Evolutionary conservation across 2,329 filamentous ascomycete species (phyloP).

Genomic region (Achaetomium macrosporum): DNA sequence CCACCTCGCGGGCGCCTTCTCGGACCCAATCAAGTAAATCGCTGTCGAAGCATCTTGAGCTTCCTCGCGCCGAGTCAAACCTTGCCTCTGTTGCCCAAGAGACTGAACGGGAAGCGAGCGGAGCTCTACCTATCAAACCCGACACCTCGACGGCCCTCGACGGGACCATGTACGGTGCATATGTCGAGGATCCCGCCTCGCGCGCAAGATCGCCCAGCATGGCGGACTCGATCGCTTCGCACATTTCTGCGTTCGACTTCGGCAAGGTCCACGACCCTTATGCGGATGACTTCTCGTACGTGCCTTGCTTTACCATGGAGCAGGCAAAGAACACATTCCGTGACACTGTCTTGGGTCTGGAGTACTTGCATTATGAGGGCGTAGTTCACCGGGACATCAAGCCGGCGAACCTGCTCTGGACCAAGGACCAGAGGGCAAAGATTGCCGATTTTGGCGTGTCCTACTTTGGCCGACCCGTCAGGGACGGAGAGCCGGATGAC

Average conservation of each 20-base stretch:
- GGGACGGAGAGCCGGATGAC: conserved; percentile 75
- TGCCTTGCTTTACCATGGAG: conserved; percentile 84
- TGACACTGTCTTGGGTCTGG: conserved; percentile 85
- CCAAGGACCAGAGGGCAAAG: conserved; percentile 79
- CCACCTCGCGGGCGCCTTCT: conserved; percentile 43
- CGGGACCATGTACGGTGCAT: conserved; percentile 71
- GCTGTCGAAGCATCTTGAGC: conserved; percentile 29
- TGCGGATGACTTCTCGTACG: conserved; percentile 85
- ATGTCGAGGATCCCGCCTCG: conserved; percentile 50
- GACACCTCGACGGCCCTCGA: conserved; percentile 59
- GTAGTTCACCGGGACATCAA: conserved; percentile 83
- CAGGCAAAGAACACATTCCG: conserved; percentile 80
- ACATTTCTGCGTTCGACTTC: conserved; percentile 61
- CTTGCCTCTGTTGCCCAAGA: conserved; percentile 34
- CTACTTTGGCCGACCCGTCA: conserved; percentile 83
- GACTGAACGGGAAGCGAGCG: conserved; percentile 51
- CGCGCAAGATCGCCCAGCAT: conserved; percentile 72
- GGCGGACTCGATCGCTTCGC: conserved; percentile 68
- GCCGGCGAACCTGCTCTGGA: conserved; percentile 85
- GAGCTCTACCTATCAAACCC: conserved; percentile 46
- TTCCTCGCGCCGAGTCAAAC: conserved; percentile 33
- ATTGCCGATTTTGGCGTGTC: conserved; percentile 99
- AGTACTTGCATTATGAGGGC: conserved; percentile 86
- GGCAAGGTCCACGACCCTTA: conserved; percentile 58
- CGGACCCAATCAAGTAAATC: conserved; percentile 44